Base-by-base conservation (phyloP, 1,139 yeast genomes). In the Geotrichum phurueaensis region DNA sequence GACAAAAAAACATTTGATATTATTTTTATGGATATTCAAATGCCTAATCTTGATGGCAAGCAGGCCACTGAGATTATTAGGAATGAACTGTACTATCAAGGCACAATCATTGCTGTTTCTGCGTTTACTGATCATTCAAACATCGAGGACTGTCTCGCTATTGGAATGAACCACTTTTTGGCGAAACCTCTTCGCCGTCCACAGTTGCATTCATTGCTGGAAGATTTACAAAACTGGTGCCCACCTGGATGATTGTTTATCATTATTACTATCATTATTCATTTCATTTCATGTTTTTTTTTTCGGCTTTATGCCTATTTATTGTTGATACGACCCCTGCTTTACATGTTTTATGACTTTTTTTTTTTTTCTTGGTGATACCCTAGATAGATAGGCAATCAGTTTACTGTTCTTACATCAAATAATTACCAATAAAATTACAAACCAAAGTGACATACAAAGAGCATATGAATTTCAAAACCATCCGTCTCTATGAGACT, bases 11-110 rank as follows among this genome's bases (percentile, higher is more conserved):
- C 20, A n/a, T 89, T 79, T 71, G 94, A 89, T 68, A 76, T 92
- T 59, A 84, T 92, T 4, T 88, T 92, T 70, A 92, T 92, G 98
- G 99, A 92, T 75, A 94, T 92, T 52, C 98, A 92, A 74, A 92
- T 92, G 98, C 98, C 98, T 2, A 86, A 85, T 68, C 80, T 91
- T 66, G 98, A 92, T 72, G 99, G 99, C 3, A 77, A 89, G 48
- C 78, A 84, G 49, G 96, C 98, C 0, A 90, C 97, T 0, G 81
- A 78, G 64, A 79, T 81, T 70, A 87, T 92, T 51, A 78, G 96
- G 57, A 74, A 78, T 48, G 85, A 86, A 58, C 72, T 87, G 64
- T 77, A 79, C 5, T 88, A 80, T 69, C 71, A 73, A 0, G 82
- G 83, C 2, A 97, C 97, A 0, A 90, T 94, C 63, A 94, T 94